phyloP scores from a whole-genome alignment of 768 basidiomycete genomes.

The Suillus bovinus region DNA sequence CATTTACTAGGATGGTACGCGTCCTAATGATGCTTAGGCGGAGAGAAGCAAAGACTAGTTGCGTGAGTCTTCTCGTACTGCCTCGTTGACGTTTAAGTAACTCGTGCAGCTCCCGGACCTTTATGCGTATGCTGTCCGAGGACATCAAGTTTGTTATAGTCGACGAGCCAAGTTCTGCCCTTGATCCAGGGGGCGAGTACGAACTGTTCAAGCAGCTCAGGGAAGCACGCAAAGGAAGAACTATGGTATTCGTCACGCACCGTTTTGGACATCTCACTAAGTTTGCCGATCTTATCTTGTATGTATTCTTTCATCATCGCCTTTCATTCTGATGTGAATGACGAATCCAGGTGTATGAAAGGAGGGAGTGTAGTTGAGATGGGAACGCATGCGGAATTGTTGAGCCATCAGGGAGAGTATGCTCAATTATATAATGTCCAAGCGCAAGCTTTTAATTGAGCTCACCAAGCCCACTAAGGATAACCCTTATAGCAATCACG shows the following conservation, averaged over 20 bases:
- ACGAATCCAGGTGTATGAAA: slow-evolving; percentile 31
- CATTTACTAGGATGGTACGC: not conserved
- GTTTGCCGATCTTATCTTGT: slow-evolving; percentile 40
- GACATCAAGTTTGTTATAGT: slow-evolving; percentile 32
- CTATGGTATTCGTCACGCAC: slow-evolving; percentile 43
- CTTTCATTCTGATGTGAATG: not conserved
- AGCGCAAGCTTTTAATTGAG: slow-evolving; percentile 28
- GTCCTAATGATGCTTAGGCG: slow-evolving; percentile 17
- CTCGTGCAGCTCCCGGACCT: slow-evolving; percentile 36
- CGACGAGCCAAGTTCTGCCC: slow-evolving; percentile 41
- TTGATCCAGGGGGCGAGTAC: slow-evolving; percentile 38
- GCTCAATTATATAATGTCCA: slow-evolving; percentile 34
- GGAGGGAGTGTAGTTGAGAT: slow-evolving; percentile 32
- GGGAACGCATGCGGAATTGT: slow-evolving; percentile 34
- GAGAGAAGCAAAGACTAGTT: slow-evolving; percentile 34
- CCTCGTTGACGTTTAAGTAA: not conserved
- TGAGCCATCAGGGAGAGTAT: slow-evolving; percentile 34
- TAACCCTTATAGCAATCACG: too few relatives aligned
- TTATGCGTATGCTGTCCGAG: slow-evolving; percentile 39
- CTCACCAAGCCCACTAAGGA: not conserved
- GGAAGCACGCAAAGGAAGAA: slow-evolving; percentile 31
- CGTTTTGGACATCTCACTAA: slow-evolving; percentile 40
- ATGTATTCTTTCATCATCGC: slow-evolving; percentile 11
- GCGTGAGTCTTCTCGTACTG: slow-evolving; percentile 14
- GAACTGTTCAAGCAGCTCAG: slow-evolving; percentile 32